Percentiles rank a stretch among this genome's conserved stretches.
Evolutionary conservation across 2,329 filamentous ascomycete species (phyloP).

Genomic region (Aspergillus sergii): DNA sequence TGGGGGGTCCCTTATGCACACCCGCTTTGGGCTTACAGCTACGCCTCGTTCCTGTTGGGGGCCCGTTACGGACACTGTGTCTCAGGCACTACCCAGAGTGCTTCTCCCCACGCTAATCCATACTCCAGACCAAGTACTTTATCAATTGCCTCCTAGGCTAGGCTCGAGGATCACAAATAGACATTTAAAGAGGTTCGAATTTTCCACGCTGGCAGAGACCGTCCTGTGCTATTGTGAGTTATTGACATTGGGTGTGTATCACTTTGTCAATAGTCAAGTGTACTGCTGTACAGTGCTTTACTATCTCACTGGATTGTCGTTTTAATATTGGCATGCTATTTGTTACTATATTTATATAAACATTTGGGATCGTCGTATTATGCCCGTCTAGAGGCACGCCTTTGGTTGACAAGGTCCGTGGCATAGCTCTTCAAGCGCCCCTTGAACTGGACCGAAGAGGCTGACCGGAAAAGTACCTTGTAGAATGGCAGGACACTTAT

Average conservation of each 20-base stretch:
- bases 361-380: background rate
- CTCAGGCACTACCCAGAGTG: background rate
- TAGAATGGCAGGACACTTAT: background rate
- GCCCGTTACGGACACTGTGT: background rate
- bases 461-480: background rate
- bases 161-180: background rate
- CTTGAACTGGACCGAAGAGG: background rate
- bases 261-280: no score
- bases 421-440: background rate
- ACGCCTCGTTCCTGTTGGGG: background rate
- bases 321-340: background rate
- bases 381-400: background rate
- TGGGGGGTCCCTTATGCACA: background rate
- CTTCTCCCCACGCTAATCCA: background rate
- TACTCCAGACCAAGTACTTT: background rate
- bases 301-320: background rate
- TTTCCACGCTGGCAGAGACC: background rate
- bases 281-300: background rate
- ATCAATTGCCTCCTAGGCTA: background rate
- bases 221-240: background rate
- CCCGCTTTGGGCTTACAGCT: background rate
- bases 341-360: background rate
- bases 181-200: background rate
- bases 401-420: background rate
- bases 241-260: background rate